A percentile compares a stretch with the other conserved stretches of the same genome.
Evolutionary conservation across 2,329 filamentous ascomycete species (phyloP).

Genomic region (Triangularia setosa): DNA sequence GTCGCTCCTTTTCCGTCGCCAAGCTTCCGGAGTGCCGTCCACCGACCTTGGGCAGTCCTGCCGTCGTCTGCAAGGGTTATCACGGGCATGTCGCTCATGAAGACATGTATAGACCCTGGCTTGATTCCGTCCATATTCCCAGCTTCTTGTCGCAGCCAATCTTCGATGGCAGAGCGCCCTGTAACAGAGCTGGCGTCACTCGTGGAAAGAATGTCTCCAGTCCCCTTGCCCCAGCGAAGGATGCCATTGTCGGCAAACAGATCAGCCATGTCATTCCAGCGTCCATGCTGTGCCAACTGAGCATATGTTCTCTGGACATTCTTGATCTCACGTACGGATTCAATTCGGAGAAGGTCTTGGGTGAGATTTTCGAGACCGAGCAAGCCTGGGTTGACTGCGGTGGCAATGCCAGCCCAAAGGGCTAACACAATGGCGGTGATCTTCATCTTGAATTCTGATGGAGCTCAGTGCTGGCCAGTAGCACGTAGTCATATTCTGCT

Average conservation of each 20-base stretch:
- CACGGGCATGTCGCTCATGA: conserved; percentile 17
- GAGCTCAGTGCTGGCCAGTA: background rate
- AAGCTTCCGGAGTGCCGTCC: conserved; percentile 10
- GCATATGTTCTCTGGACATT: conserved; percentile 18
- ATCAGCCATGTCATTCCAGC: conserved; percentile 15
- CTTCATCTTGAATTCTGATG: background rate
- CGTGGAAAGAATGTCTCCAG: conserved; percentile 3
- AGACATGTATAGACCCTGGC: conserved; percentile 17
- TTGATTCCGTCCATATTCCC: conserved; percentile 17
- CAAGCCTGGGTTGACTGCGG: background rate
- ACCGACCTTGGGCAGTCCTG: conserved; percentile 14
- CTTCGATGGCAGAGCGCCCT: conserved; percentile 15
- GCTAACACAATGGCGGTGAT: background rate
- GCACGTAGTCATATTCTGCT: background rate
- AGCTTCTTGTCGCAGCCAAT: conserved; percentile 17
- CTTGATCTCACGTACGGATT: conserved; percentile 23
- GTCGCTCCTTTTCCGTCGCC: conserved; percentile 15
- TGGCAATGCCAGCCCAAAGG: background rate
- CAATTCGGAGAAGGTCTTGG: conserved; percentile 12
- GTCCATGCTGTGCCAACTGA: conserved; percentile 18
- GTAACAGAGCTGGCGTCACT: conserved; percentile 2
- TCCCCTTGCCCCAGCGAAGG: conserved; percentile 18
- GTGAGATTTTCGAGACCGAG: background rate
- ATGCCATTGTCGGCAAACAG: conserved; percentile 21
- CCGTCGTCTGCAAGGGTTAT: conserved; percentile 17